These are phyloP conservation scores for Annulohypoxylon moriforme DNA, from an alignment of 495 filamentous ascomycete genomes.

Conservation along the genomic window DNA sequence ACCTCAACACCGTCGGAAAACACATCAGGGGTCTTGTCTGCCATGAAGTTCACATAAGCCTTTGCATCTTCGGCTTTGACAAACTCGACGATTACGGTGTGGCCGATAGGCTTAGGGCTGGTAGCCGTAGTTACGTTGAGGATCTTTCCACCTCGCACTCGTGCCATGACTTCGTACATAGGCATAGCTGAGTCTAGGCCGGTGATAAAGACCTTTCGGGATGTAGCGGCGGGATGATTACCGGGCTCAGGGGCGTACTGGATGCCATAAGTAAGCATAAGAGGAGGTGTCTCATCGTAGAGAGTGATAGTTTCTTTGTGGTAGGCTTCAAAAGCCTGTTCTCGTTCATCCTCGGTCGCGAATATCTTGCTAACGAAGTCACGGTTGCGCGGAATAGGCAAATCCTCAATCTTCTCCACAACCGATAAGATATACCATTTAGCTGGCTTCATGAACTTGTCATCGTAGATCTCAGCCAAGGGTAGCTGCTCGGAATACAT, in stretches of 20 bases:
- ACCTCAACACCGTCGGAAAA: not conserved
- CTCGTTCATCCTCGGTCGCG: not conserved
- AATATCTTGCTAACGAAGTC: not conserved
- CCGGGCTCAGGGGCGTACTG: conserved; percentile 3
- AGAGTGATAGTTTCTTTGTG: not conserved
- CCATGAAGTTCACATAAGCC: not conserved
- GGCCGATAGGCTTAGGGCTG: not conserved
- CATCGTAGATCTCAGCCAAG: not conserved
- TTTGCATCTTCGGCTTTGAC: not conserved
- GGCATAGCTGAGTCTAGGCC: not conserved
- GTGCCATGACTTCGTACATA: conserved; percentile 7
- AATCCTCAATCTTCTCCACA: not conserved
- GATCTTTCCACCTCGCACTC: conserved; percentile 21
- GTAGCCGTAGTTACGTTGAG: not conserved
- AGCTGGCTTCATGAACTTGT: not conserved
- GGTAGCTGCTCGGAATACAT: too few species aligned
- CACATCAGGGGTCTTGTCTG: not conserved
- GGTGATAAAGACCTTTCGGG: conserved; percentile 19
- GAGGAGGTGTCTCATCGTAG: not conserved
- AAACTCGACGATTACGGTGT: conserved; percentile 20
- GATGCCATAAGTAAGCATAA: conserved; percentile 19
- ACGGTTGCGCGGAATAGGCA: not conserved
- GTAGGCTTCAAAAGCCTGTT: not conserved
- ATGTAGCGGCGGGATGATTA: not conserved
- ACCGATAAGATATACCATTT: not conserved